These are phyloP conservation scores for Cyamopsis tetragonoloba DNA, from an alignment of 306 rosid genomes.

Conservation along the genomic window DNA sequence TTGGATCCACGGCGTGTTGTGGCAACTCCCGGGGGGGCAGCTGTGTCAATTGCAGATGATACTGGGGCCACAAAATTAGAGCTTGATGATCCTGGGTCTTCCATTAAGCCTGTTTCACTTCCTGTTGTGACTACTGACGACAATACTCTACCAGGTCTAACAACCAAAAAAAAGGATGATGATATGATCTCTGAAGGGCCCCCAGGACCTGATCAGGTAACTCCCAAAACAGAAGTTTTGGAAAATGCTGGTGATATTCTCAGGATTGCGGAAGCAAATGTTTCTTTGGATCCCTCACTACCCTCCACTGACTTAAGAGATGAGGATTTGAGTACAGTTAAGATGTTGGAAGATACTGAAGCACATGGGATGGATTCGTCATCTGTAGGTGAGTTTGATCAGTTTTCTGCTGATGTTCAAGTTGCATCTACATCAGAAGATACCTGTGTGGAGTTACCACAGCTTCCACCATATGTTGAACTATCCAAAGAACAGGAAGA, in stretches of 20 bases:
- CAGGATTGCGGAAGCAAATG: slow-evolving; percentile 28
- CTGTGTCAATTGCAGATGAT: slow-evolving; percentile 53
- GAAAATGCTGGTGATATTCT: slow-evolving; percentile 52
- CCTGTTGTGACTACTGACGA: slow-evolving; percentile 37
- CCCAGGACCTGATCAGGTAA: slow-evolving; percentile 36
- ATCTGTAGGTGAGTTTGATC: slow-evolving; percentile 54
- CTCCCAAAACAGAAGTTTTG: slow-evolving; percentile 40
- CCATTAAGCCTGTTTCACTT: slow-evolving; percentile 45
- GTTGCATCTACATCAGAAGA: slow-evolving; percentile 67
- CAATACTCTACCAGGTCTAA: slow-evolving; percentile 37
- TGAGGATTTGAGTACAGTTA: slow-evolving; percentile 45
- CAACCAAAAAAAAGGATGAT: slow-evolving; percentile 44
- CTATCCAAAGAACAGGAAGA: slow-evolving; percentile 66
- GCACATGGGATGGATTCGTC: slow-evolving; percentile 47
- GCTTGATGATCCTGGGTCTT: slow-evolving; percentile 48
- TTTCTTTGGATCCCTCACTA: slow-evolving; percentile 43
- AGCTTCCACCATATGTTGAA: slow-evolving; percentile 72
- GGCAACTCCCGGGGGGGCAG: slow-evolving; percentile 40
- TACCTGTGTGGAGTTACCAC: slow-evolving; percentile 70
- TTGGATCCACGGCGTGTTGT: slow-evolving; percentile 81
- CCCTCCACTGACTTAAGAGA: slow-evolving; percentile 42
- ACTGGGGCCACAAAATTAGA: slow-evolving; percentile 43
- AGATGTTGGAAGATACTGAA: slow-evolving; percentile 40
- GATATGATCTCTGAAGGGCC: slow-evolving; percentile 48
- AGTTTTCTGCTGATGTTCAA: slow-evolving; percentile 51